These are phyloP conservation scores for Cyclotella kingstonii DNA, from an alignment of 108 stramenopile genomes.

Conservation along the genomic window DNA sequence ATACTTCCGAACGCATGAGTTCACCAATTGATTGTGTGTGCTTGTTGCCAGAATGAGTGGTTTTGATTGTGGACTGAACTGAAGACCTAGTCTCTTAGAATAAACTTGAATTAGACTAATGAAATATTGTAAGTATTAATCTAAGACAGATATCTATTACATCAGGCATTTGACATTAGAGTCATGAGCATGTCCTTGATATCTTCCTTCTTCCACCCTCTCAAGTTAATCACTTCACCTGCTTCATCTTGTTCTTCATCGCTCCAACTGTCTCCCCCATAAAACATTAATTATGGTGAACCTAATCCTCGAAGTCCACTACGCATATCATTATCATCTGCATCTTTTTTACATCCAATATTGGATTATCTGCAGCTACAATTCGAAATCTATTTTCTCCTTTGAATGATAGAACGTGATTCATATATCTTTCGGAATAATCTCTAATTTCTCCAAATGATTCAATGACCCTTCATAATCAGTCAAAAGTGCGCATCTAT, in stretches of 20 bases:
- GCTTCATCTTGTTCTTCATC: conserved; percentile 43
- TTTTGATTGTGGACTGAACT: too few species aligned
- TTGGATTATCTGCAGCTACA: conserved; percentile 5
- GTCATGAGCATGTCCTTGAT: conserved; percentile 65
- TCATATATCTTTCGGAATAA: conserved; percentile 45
- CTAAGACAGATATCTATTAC: neutral
- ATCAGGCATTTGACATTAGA: conserved; percentile 52
- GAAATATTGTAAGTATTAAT: too few species aligned
- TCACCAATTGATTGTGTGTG: too few species aligned
- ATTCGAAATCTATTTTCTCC: conserved; percentile 35
- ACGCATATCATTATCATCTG: conserved; percentile 32
- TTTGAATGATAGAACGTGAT: conserved; percentile 46
- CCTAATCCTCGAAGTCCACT: conserved; percentile 19
- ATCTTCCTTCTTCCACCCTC: conserved; percentile 66
- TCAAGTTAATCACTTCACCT: conserved; percentile 44
- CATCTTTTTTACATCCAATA: conserved; percentile 15
- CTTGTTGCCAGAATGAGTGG: too few species aligned
- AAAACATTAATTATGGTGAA: conserved; percentile 34
- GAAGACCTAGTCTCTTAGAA: too few species aligned
- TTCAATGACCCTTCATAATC: conserved; percentile 19
- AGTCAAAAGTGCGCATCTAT: conserved; percentile 29
- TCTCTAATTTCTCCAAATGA: conserved; percentile 40
- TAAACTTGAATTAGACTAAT: too few species aligned
- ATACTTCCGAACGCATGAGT: too few species aligned
- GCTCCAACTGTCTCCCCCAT: conserved; percentile 40